Conservation (phyloP, 1,284 basidiomycete genomes). For the Marasmius sp. region DNA sequence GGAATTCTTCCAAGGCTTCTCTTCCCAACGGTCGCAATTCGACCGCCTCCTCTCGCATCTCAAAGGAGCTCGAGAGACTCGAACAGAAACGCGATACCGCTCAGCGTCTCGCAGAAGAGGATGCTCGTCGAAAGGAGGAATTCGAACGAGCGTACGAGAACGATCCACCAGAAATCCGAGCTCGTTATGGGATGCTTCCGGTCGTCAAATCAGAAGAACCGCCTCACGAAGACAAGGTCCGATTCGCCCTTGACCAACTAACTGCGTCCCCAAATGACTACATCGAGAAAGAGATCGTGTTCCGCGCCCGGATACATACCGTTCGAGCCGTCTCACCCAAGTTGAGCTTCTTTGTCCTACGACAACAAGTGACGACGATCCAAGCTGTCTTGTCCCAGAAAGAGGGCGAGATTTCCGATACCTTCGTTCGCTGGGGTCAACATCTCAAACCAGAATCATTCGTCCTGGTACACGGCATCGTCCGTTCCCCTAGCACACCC, state of each 20-base stretch:
- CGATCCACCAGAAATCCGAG: conserved; percentile 2
- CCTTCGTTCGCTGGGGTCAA: conserved; percentile 95
- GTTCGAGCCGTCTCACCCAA: conserved; percentile 88
- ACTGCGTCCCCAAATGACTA: conserved; percentile 57
- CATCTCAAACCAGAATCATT: conserved; percentile 85
- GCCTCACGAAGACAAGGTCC: not conserved
- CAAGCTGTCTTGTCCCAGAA: conserved; percentile 81
- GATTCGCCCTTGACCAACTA: conserved; percentile 51
- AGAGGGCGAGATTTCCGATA: conserved; percentile 81
- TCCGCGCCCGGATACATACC: conserved; percentile 91
- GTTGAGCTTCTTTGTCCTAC: conserved; percentile 92
- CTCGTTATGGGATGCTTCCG: conserved; percentile 1
- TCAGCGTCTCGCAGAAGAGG: not conserved
- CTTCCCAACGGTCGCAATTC: not conserved
- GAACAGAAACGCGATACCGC: not conserved
- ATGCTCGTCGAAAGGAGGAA: not conserved
- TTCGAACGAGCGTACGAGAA: not conserved
- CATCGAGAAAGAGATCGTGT: conserved; percentile 59
- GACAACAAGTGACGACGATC: conserved; percentile 86
- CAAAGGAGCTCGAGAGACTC: not conserved
- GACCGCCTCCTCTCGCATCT: not conserved
- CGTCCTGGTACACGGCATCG: conserved; percentile 82
- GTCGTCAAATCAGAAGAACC: not conserved
- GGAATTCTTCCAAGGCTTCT: not conserved
- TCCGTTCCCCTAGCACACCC: conserved; percentile 78